These are phyloP conservation scores for Beauveria sp. DNA, from an alignment of 2,329 filamentous ascomycete genomes.

Conservation along the genomic window DNA sequence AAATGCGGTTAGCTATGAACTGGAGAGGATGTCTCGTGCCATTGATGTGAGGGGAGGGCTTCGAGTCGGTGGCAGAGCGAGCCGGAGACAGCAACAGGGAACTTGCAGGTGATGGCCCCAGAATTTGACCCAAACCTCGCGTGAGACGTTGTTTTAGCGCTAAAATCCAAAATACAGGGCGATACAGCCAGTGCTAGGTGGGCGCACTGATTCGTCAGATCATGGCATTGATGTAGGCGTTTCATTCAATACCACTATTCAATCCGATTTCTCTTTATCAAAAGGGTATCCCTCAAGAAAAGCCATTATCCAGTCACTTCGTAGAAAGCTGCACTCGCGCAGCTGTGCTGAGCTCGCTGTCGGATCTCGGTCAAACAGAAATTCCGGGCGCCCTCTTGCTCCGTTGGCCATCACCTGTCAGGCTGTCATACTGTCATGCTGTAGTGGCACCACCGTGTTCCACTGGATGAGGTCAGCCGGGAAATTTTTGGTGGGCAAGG, in stretches of 20 bases:
- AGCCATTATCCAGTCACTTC: too few species aligned
- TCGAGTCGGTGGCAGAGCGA: neutral
- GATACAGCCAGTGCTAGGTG: too few species aligned
- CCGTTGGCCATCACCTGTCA: too few species aligned
- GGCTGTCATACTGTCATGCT: too few species aligned
- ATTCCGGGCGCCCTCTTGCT: neutral
- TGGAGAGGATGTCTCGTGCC: constrained; percentile 4
- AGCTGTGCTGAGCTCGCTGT: too few species aligned
- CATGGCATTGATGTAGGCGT: too few species aligned
- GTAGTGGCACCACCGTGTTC: neutral
- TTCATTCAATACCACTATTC: too few species aligned
- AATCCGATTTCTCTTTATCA: too few species aligned
- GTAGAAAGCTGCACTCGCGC: too few species aligned
- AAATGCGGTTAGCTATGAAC: neutral
- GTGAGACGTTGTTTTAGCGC: neutral
- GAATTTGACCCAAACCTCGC: neutral
- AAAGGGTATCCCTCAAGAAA: too few species aligned
- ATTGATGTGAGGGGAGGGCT: constrained; percentile 1
- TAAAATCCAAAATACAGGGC: neutral
- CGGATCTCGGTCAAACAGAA: constrained; percentile 6
- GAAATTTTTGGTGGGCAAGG: constrained; percentile 12
- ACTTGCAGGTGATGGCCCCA: neutral
- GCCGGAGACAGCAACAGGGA: neutral
- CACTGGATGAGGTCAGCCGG: constrained; percentile 12
- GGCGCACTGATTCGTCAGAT: too few species aligned